These are phyloP conservation scores for Paramecium primaurelia DNA, from an alignment of 73 alveolate species.

Conservation along the genomic window DNA sequence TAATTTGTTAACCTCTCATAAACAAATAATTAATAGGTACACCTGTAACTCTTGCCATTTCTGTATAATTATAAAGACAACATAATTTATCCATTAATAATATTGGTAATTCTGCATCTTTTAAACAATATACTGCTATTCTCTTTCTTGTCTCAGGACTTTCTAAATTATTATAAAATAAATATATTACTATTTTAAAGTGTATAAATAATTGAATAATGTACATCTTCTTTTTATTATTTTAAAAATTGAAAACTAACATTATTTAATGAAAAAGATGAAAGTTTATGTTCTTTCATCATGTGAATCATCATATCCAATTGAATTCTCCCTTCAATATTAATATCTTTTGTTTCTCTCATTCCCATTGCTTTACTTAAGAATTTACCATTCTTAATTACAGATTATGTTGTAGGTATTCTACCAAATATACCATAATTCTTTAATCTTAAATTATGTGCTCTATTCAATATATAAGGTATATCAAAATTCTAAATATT, in stretches of 20 bases:
- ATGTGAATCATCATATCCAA: slow-evolving; percentile 97
- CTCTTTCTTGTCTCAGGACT: slow-evolving; percentile 95
- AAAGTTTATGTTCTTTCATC: slow-evolving; percentile 97
- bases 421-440: slow-evolving; percentile 86
- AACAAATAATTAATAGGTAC: slow-evolving; percentile 95
- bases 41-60: slow-evolving; percentile 99
- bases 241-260: slow-evolving; percentile 97
- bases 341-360: slow-evolving; percentile 95
- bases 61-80: slow-evolving; percentile 93
- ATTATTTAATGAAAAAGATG: slow-evolving; percentile 96
- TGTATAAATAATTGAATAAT: slow-evolving; percentile 72
- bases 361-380: slow-evolving; percentile 95
- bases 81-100: slow-evolving; percentile 92
- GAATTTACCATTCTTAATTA: slow-evolving; percentile 84
- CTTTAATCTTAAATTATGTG: slow-evolving; percentile 75
- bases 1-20: slow-evolving; percentile 96
- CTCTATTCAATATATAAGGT: slow-evolving; percentile 92
- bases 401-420: slow-evolving; percentile 64
- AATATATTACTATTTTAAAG: slow-evolving; percentile 64
- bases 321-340: slow-evolving; percentile 94
- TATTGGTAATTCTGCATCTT: slow-evolving; percentile 95
- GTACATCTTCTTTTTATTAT: slow-evolving; percentile 99
- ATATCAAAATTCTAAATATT: slow-evolving; percentile 98
- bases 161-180: background rate
- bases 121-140: slow-evolving; percentile 97